A percentile compares a stretch with the other conserved stretches of the same genome.
These are phyloP conservation scores for Penicillium crystallinum DNA, from an alignment of 495 filamentous ascomycete genomes.

Conservation along the genomic window DNA sequence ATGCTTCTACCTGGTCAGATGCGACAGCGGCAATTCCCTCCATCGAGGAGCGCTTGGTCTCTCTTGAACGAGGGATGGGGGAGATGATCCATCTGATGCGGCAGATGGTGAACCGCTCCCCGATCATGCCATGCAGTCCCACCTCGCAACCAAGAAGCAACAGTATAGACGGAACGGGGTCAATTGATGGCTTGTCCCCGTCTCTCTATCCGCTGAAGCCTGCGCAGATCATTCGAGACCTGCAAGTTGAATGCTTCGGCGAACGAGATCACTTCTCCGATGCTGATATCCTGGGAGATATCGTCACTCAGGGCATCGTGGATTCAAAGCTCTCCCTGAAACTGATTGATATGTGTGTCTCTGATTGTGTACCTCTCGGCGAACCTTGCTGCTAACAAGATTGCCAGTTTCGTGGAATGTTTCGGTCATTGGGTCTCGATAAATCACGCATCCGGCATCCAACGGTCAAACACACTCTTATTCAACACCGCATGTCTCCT, in stretches of 20 bases:
- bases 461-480: slow-evolving; percentile 30
- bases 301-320: slow-evolving; percentile 31
- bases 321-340: slow-evolving; percentile 34
- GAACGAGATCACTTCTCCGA: slow-evolving; percentile 25
- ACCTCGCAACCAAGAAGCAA: slow-evolving; percentile 16
- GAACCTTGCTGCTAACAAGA: slow-evolving; percentile 4
- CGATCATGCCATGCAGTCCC: slow-evolving; percentile 14
- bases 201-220: slow-evolving; percentile 29
- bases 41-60: slow-evolving; percentile 36
- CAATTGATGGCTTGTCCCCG: slow-evolving; percentile 12
- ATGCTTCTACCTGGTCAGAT: slow-evolving; percentile 31
- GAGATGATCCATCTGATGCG: slow-evolving; percentile 39
- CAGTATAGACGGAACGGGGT: slow-evolving; percentile 23
- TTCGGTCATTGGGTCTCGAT: slow-evolving; percentile 36
- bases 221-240: slow-evolving; percentile 32
- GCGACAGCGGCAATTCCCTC: slow-evolving; percentile 31
- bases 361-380: neutral
- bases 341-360: slow-evolving; percentile 33
- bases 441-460: slow-evolving; percentile 26
- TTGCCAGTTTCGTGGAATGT: slow-evolving; percentile 32
- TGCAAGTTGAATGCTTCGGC: slow-evolving; percentile 34
- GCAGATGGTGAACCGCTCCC: slow-evolving; percentile 31
- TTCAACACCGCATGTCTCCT: slow-evolving; percentile 38
- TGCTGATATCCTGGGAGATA: slow-evolving; percentile 23
- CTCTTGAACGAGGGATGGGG: slow-evolving; percentile 34